Base-by-base conservation (phyloP, 2,329 filamentous ascomycete species). In the Fusarium sterilihyphosum region DNA sequence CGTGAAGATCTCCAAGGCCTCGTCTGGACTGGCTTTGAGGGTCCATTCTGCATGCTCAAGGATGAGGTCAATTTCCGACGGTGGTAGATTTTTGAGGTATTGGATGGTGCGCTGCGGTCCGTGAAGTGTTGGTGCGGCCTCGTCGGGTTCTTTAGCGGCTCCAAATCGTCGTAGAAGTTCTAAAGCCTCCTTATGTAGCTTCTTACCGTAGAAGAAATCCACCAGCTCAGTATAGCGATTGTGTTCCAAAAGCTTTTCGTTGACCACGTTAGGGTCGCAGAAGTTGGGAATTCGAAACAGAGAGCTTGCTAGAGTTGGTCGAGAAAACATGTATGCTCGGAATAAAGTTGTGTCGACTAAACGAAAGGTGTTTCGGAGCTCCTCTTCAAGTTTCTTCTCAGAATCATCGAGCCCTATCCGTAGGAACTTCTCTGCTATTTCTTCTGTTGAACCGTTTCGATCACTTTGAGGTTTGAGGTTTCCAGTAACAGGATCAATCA, bases 151-250 rank as follows among this genome's bases (percentile, higher is more conserved):
- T 35, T 87, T 82, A 5, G 88, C 86, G 35, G 89, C 89, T 24
- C 96, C 96, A 76, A 98, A 98, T 73, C 92, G 93, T 76, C 90
- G 89, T 2, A 99, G 87, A 37, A 98, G 85, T 74, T 94, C 93
- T 24, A 99, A 85, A 1, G 96, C 96, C 79, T 97, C 92, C 24
- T 92, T 91, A 82, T 99, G 96, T 46, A 98, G 88, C 81, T 93
- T 95, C 85, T 99, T 99, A 73, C 96, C 96, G 78, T 97, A 94
- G 76, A 98, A 92, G 80, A 99, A 99, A 81, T 98, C 96, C n/a
- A 99, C 95, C 4, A 99, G 86, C 83, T 98, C 96, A 59, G 92
- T 96, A 82, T 97, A 98, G 38, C 95, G 91, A 66, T 93, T 93
- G 46, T 92, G 94, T 81, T 98, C 94, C 68, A 98, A 91, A 9